Conservation (phyloP, 148 eudicot species). For the Chenopodium formosanum region DNA sequence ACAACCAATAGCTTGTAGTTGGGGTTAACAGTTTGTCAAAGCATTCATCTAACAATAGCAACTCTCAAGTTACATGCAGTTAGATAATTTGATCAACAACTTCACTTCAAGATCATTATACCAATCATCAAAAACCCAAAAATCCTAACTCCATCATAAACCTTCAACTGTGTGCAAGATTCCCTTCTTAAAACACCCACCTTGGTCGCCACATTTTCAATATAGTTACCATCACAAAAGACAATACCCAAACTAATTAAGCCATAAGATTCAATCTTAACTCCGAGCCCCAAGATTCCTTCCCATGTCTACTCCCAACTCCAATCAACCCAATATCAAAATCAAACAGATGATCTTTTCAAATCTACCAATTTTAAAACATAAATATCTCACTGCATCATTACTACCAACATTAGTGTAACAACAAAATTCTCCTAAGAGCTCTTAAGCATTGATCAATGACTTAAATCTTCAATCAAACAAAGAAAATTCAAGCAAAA, state of each 20-base stretch:
- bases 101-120: not conserved
- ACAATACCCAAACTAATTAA: not conserved
- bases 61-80: not conserved
- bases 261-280: not conserved
- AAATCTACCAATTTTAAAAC: not conserved
- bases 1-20: not conserved
- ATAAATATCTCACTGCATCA: too few relatives aligned
- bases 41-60: not conserved
- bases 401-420: not conserved
- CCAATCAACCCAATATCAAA: not conserved
- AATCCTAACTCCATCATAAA: not conserved
- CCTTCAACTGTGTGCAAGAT: not conserved
- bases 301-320: not conserved
- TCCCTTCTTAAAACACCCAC: not conserved
- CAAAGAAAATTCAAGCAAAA: not conserved
- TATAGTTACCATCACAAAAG: not conserved
- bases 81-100: not conserved
- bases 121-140: not conserved
- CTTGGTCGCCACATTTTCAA: not conserved
- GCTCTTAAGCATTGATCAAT: too few relatives aligned
- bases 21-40: not conserved
- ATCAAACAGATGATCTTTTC: not conserved
- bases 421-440: too few relatives aligned
- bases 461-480: not conserved
- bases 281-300: not conserved